These are phyloP conservation scores for Pseudotsuga menziesii DNA, from an alignment of 75 land plant genomes.

Conservation along the genomic window DNA sequence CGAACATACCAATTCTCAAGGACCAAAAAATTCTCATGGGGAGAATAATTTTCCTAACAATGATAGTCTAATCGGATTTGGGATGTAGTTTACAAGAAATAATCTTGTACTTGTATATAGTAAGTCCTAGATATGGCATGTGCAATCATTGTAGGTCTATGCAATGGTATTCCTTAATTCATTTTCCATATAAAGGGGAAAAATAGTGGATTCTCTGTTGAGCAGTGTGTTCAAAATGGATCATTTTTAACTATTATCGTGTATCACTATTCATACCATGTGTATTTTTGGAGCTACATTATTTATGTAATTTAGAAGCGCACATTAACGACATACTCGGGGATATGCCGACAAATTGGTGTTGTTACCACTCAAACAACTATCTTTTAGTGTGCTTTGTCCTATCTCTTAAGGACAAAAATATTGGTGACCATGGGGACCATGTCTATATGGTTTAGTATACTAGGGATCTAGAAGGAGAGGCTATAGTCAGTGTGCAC, in stretches of 20 bases:
- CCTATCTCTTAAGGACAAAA: background rate
- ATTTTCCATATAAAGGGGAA: slow-evolving; percentile 1
- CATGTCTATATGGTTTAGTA: background rate
- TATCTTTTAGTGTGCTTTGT: background rate
- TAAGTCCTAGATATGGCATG: background rate
- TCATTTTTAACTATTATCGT: too few species aligned
- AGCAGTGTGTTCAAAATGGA: too few species aligned
- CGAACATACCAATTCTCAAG: background rate
- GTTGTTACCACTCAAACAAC: background rate
- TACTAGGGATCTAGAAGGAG: background rate
- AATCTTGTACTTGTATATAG: slow-evolving; percentile 10
- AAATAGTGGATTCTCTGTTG: background rate
- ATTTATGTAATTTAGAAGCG: slow-evolving; percentile 1
- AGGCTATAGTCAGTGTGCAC: background rate
- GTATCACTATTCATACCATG: too few species aligned
- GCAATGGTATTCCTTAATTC: slow-evolving; percentile 9
- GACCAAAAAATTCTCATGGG: background rate
- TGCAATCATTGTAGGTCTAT: background rate
- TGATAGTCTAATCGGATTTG: background rate
- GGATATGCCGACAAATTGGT: background rate
- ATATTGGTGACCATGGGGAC: background rate
- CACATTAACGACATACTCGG: background rate
- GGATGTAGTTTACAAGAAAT: slow-evolving; percentile 1
- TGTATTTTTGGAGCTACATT: background rate
- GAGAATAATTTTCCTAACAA: slow-evolving; percentile 2